Evolutionary conservation across 148 eudicot species (phyloP).

Genomic region (Chenopodium berlandieri): DNA sequence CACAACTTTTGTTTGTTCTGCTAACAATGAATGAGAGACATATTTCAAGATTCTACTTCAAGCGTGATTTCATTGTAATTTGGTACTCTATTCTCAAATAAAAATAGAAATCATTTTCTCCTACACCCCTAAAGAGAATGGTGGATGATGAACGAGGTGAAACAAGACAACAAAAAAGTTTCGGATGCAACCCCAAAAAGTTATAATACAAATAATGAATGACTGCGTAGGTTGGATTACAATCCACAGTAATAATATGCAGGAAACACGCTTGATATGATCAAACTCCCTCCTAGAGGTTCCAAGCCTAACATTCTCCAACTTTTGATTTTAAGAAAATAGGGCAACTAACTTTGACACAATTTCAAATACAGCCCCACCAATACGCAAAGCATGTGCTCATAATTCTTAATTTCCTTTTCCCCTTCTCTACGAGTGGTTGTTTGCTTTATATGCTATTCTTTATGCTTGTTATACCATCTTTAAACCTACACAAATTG

Average conservation of each 20-base stretch:
- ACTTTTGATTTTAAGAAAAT: background rate
- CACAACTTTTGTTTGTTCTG: background rate
- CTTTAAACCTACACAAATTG: background rate
- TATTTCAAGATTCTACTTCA: background rate
- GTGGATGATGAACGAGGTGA: background rate
- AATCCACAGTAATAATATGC: background rate
- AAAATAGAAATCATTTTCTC: background rate
- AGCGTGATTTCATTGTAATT: background rate
- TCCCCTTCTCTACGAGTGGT: background rate
- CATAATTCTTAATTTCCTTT: background rate
- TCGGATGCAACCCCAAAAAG: background rate
- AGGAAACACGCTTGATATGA: slow-evolving; percentile 14
- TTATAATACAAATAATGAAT: background rate
- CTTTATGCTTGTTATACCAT: background rate
- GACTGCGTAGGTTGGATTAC: background rate
- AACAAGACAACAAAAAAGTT: background rate
- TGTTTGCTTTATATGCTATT: background rate
- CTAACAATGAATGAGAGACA: background rate
- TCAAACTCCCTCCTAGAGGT: background rate
- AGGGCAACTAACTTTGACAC: background rate
- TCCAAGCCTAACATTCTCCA: background rate
- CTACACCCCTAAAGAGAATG: background rate
- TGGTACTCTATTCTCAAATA: background rate
- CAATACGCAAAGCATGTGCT: background rate
- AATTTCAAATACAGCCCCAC: background rate